Percentiles rank a stretch among this genome's conserved stretches.
Conservation (phyloP, 495 filamentous ascomycete species). For the Cladorrhinum samala region DNA sequence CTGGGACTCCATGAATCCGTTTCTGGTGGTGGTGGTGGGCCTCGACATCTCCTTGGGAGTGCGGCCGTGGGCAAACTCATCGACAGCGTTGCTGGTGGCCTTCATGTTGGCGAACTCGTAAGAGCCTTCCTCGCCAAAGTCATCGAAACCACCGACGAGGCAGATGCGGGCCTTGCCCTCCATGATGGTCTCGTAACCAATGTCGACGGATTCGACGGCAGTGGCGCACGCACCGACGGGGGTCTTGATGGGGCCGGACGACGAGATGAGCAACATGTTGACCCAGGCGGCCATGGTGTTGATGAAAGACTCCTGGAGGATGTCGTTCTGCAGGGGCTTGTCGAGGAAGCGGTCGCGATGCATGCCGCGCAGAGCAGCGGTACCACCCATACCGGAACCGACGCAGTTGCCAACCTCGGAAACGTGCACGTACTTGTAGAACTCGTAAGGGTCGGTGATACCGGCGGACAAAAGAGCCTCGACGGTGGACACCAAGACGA, state of each 20-base stretch:
- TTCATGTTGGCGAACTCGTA: conserved; percentile 99
- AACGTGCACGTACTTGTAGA: conserved; percentile 98
- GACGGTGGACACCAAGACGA: conserved; percentile 85
- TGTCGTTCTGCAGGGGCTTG: conserved; percentile 98
- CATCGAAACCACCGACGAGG: conserved; percentile 97
- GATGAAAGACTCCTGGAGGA: conserved; percentile 98
- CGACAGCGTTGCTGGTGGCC: conserved; percentile 93
- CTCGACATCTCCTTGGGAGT: conserved; percentile 97
- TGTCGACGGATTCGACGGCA: conserved; percentile 93
- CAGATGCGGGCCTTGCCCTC: conserved; percentile 96
- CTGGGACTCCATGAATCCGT: conserved; percentile 99
- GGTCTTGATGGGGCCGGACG: conserved; percentile 97
- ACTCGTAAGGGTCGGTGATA: conserved; percentile 99
- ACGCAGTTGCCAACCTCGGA: conserved; percentile 98
- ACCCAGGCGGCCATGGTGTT: conserved; percentile 99
- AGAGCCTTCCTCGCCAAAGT: conserved; percentile 98
- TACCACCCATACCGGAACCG: conserved; percentile 95
- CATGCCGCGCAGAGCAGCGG: conserved; percentile 87
- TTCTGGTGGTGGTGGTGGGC: conserved; percentile 91
- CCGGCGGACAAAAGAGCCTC: conserved; percentile 86
- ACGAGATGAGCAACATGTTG: conserved; percentile 96
- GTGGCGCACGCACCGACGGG: conserved; percentile 97
- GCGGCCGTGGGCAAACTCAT: conserved; percentile 91
- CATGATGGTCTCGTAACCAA: conserved; percentile 94
- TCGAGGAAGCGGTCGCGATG: conserved; percentile 96